phyloP scores from a whole-genome alignment of 768 basidiomycete species.

The Cantharellus cinnabarinus region DNA sequence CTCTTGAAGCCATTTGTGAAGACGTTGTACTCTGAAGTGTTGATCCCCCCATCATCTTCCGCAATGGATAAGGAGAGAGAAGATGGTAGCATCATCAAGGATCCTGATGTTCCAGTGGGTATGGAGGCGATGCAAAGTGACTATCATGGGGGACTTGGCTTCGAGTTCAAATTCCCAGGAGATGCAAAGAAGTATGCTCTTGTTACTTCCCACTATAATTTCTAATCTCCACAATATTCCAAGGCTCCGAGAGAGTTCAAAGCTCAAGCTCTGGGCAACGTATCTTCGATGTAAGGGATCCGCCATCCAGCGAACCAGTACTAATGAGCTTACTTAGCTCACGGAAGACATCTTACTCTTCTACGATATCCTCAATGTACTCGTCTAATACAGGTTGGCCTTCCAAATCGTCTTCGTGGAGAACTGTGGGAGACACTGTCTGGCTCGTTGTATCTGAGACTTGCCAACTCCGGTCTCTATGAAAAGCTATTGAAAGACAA shows the following conservation, averaged over 20 bases:
- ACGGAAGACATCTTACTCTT: conserved; percentile 88
- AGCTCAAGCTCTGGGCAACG: conserved; percentile 86
- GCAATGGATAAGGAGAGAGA: conserved; percentile 48
- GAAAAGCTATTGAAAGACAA: conserved; percentile 53
- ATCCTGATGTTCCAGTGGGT: background rate
- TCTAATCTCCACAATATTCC: background rate
- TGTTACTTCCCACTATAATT: background rate
- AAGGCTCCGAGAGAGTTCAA: conserved; percentile 76
- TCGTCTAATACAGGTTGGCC: conserved; percentile 89
- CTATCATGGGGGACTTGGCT: conserved; percentile 60
- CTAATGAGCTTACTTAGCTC: conserved; percentile 28
- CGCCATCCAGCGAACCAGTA: background rate
- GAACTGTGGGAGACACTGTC: conserved; percentile 98
- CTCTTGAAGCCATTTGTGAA: conserved; percentile 73
- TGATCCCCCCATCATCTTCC: conserved; percentile 33
- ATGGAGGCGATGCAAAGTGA: conserved; percentile 19
- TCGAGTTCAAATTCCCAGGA: conserved; percentile 77
- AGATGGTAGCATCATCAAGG: conserved; percentile 36
- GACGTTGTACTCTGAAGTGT: conserved; percentile 86
- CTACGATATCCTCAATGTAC: conserved; percentile 93
- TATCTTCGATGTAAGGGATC: conserved; percentile 50
- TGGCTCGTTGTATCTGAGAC: conserved; percentile 82
- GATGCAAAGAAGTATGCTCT: conserved; percentile 67
- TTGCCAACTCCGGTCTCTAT: conserved; percentile 69
- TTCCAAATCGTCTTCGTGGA: conserved; percentile 83